phyloP scores from a whole-genome alignment of 768 basidiomycete genomes.

The Serendipita sp. region DNA sequence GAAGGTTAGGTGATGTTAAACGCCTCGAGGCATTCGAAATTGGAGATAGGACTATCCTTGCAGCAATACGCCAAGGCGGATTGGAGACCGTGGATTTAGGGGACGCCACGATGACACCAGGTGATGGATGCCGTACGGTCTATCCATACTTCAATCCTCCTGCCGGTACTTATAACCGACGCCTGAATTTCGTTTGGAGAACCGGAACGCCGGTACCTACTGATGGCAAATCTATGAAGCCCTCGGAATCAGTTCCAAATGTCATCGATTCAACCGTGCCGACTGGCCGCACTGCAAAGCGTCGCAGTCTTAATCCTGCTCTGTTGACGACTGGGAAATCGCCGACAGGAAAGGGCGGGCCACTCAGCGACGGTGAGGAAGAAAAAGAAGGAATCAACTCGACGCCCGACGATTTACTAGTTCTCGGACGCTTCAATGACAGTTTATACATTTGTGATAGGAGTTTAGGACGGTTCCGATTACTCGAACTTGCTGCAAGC shows the following conservation, averaged over 20 bases:
- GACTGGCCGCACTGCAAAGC: slow-evolving; percentile 35
- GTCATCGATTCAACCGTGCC: background rate
- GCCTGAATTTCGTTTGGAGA: slow-evolving; percentile 66
- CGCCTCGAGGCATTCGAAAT: slow-evolving; percentile 72
- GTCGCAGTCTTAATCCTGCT: slow-evolving; percentile 8
- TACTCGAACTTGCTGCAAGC: slow-evolving; percentile 39
- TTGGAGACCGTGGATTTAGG: slow-evolving; percentile 65
- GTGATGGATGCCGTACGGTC: slow-evolving; percentile 55
- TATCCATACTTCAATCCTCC: slow-evolving; percentile 58
- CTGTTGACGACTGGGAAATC: background rate
- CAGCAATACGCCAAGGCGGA: slow-evolving; percentile 77
- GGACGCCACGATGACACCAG: slow-evolving; percentile 65
- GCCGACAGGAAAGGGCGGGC: background rate
- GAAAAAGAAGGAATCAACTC: background rate
- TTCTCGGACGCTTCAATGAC: slow-evolving; percentile 59
- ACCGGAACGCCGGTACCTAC: slow-evolving; percentile 53
- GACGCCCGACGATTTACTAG: slow-evolving; percentile 50
- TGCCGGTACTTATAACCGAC: slow-evolving; percentile 43
- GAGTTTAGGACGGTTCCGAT: slow-evolving; percentile 54
- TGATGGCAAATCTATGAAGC: slow-evolving; percentile 24
- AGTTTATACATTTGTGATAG: slow-evolving; percentile 73
- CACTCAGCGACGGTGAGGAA: slow-evolving; percentile 2
- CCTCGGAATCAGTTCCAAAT: slow-evolving; percentile 12
- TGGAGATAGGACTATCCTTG: slow-evolving; percentile 54
- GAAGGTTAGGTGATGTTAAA: slow-evolving; percentile 66